Evolutionary conservation across 495 filamentous ascomycete genomes (phyloP), one percentile per base, ranked within the genome.

Genomic region (Hamigera avellanea): DNA sequence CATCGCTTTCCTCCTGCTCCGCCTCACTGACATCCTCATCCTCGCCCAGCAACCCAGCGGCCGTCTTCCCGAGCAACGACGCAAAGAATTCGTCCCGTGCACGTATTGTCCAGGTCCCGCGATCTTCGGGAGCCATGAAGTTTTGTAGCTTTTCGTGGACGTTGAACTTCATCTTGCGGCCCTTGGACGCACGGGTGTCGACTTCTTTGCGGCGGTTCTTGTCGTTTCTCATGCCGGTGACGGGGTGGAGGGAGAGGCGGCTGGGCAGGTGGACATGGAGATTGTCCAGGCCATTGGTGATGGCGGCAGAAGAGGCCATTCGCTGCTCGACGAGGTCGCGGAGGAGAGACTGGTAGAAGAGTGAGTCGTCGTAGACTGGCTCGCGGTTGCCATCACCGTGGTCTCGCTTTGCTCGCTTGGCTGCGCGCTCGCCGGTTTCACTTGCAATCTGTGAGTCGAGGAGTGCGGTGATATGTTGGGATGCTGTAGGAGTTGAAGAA

Each of bases 101-200:
- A 35, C 74, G 68, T 35, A 75, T 69, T 33, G 83, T 81, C 88
- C 88, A 95, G 9, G 43, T 53, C 2, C 78, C 70, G 19, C 82
- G 63, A 52, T 93, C 83, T 54, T 93, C 83, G 0, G 89, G 81
- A 19, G 86, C 88, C 88, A 95, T 95, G 53, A 96, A 96, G 62
- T 95, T 95, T 65, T 91, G 83, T 43, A 98, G 57, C 59, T 95
- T 96, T 64, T 96, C 87, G 49, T 96, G 89, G 13, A 96, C 86
- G 32, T 80, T 85, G 59, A 83, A 96, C 30, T 81, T 66, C 74
- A 98, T 72, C 61, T 95, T 98, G 35, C 91, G 66, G 4, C 91
- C 91, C 62, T 96, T 96, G 48, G 86, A 93, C 8, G 93, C 93
- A 46, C 86, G 89, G 12, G 86, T 86, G 61, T 98, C 91, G 13